Conservation (phyloP, 2,329 filamentous ascomycete species). For the Alternaria consortialis region DNA sequence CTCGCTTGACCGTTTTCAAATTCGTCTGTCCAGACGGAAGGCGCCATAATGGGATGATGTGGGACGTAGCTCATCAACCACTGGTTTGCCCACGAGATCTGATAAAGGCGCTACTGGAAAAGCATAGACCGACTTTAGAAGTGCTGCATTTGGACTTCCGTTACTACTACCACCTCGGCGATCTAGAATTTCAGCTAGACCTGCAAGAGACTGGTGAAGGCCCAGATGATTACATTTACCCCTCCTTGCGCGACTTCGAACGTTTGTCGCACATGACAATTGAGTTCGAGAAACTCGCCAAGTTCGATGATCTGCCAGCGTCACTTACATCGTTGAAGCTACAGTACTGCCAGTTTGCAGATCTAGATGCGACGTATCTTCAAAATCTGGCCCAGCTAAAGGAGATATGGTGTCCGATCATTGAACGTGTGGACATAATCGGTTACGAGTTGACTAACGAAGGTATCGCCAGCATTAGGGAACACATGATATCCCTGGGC, state of each 20-base stretch:
- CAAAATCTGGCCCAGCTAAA: background rate
- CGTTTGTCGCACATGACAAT: conserved; percentile 1
- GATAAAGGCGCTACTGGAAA: conserved; percentile 9
- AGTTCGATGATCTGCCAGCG: background rate
- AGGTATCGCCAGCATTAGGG: background rate
- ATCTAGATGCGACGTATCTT: background rate
- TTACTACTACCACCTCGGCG: background rate
- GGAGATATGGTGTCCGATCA: conserved; percentile 6
- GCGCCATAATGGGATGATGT: background rate
- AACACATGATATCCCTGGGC: background rate
- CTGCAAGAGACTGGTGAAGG: background rate
- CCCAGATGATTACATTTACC: background rate
- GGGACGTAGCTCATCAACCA: conserved; percentile 1
- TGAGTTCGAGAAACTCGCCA: conserved; percentile 6
- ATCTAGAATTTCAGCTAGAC: background rate
- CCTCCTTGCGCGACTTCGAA: conserved; percentile 3
- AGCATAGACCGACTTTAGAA: conserved; percentile 1
- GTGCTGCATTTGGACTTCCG: conserved; percentile 3
- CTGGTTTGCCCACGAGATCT: conserved; percentile 9
- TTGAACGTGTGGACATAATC: background rate
- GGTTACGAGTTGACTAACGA: background rate
- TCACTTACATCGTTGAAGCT: background rate
- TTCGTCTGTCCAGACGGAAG: background rate
- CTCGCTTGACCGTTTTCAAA: background rate
- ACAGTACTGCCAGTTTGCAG: background rate